A percentile compares a stretch with the other conserved stretches of the same genome.
Conservation (phyloP, 208 protist genomes). For the Blastocrithidia nonstop region DNA sequence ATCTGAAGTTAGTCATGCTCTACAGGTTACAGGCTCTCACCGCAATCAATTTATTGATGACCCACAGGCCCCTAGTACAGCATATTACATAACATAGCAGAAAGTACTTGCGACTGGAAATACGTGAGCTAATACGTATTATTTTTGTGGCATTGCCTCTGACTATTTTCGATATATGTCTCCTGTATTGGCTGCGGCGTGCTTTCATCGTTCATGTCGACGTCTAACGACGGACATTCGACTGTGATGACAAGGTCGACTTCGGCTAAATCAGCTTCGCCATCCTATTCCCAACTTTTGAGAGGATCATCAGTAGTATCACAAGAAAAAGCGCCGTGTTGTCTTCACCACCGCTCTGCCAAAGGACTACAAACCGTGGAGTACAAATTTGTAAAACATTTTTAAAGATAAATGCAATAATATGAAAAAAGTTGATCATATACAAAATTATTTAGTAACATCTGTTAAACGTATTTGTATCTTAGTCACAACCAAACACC, state of each 20-base stretch:
- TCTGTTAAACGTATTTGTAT: no score
- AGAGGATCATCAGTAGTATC: conserved; percentile 75
- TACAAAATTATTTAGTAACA: no score
- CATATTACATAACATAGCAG: conserved; percentile 21
- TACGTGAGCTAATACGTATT: conserved; percentile 27
- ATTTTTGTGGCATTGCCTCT: conserved; percentile 78
- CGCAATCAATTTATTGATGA: conserved; percentile 82
- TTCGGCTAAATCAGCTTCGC: conserved; percentile 59
- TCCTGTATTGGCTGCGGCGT: conserved; percentile 37
- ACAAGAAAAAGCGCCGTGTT: conserved; percentile 50
- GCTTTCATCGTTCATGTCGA: conserved; percentile 64
- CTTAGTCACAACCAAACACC: no score
- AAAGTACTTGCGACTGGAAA: no score
- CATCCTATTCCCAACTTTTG: conserved; percentile 82
- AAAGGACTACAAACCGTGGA: conserved; percentile 60
- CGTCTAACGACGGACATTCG: conserved; percentile 45
- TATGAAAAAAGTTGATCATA: no score
- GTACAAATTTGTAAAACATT: conserved; percentile 58
- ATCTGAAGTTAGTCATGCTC: conserved; percentile 58
- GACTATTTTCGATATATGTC: conserved; percentile 71
- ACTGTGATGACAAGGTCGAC: conserved; percentile 43
- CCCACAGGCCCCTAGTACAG: conserved; percentile 24
- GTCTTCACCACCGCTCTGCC: conserved; percentile 61
- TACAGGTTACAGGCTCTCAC: conserved; percentile 25
- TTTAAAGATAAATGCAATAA: no score